Conservation (phyloP, 345 rosid genomes). For the Erysimum cheiranthoides region DNA sequence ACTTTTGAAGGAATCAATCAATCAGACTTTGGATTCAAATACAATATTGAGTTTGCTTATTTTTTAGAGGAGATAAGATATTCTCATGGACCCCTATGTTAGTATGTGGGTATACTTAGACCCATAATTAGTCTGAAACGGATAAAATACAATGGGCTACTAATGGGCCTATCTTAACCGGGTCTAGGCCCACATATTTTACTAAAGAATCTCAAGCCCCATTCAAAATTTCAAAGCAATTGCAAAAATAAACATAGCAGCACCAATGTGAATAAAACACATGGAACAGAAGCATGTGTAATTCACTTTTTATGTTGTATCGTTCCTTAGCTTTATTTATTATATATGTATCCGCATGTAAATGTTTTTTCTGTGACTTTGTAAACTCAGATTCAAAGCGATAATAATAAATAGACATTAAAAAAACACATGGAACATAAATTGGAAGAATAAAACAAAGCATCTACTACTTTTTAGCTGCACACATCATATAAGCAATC, state of each 20-base stretch:
- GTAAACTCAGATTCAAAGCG: no score
- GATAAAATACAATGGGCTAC: conserved; percentile 16
- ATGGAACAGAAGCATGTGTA: neutral
- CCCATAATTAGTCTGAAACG: neutral
- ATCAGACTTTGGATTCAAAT: conserved; percentile 22
- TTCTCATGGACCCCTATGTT: neutral
- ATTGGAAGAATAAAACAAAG: neutral
- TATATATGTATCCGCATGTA: no score
- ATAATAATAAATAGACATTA: no score
- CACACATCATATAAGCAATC: neutral
- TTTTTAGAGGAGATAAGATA: neutral
- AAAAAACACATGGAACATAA: conserved; percentile 3
- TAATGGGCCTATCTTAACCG: neutral
- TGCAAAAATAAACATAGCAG: neutral
- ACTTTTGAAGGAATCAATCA: conserved; percentile 28
- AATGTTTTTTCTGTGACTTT: no score
- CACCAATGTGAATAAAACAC: conserved; percentile 7
- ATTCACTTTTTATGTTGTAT: no score
- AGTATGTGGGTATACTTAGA: neutral
- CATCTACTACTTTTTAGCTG: neutral
- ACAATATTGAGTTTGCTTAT: neutral
- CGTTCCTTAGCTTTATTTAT: no score
- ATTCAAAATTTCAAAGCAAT: neutral
- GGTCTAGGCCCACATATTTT: neutral
- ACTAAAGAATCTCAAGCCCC: neutral